phyloP scores from a whole-genome alignment of 345 rosid species.

The Nasturtium officinale region DNA sequence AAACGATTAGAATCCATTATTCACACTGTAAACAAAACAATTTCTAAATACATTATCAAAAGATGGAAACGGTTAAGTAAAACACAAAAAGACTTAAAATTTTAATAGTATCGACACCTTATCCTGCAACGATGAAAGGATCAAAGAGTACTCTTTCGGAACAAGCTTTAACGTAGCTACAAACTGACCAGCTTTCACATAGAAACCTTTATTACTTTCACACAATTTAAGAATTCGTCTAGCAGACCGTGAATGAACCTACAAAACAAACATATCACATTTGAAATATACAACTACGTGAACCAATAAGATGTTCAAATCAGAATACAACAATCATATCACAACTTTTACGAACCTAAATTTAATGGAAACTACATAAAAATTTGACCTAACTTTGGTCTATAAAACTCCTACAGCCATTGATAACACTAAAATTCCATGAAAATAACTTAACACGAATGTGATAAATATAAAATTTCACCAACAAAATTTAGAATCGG shows the following conservation, averaged over 20 bases:
- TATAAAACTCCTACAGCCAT: background rate
- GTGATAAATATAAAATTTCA: no score
- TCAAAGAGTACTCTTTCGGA: slow-evolving; percentile 69
- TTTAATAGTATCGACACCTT: slow-evolving; percentile 53
- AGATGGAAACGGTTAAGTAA: background rate
- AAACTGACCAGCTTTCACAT: slow-evolving; percentile 90
- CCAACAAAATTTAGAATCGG: no score
- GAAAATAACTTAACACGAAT: background rate
- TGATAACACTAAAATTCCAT: slow-evolving; percentile 8
- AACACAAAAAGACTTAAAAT: background rate
- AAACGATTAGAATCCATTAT: slow-evolving; percentile 3
- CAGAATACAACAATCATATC: background rate
- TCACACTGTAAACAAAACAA: no score
- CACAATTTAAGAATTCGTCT: slow-evolving; percentile 65
- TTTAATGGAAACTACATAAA: background rate
- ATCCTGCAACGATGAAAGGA: slow-evolving; percentile 78
- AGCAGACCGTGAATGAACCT: slow-evolving; percentile 88
- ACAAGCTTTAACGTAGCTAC: slow-evolving; percentile 75
- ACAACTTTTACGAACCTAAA: background rate
- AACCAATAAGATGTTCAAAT: slow-evolving; percentile 7
- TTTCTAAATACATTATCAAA: no score
- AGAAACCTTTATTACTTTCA: slow-evolving; percentile 82
- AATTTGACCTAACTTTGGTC: background rate
- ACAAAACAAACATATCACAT: slow-evolving; percentile 11
- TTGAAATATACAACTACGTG: no score